Conservation (phyloP, 2,329 filamentous ascomycete genomes). For the Pseudocercospora cruenta region DNA sequence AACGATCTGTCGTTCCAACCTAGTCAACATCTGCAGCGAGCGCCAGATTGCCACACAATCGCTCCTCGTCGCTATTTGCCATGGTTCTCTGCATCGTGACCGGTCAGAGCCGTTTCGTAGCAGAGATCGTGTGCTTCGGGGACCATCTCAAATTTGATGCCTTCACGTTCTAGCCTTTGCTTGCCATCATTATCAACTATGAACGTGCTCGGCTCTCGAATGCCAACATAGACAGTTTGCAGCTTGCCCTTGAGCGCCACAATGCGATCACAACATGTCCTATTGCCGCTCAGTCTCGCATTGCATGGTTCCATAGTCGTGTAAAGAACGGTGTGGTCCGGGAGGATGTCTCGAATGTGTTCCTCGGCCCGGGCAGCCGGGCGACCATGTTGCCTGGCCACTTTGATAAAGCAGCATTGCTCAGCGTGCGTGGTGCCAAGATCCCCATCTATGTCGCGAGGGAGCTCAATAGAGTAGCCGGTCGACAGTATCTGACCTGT, state of each 20-base stretch:
- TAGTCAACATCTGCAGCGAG: too few species aligned
- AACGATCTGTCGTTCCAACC: too few species aligned
- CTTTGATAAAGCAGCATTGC: slow-evolving; percentile 15
- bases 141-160: neutral
- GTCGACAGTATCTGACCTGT: slow-evolving; percentile 11
- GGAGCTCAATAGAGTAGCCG: slow-evolving; percentile 6
- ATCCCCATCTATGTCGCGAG: slow-evolving; percentile 1
- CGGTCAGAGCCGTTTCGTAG: neutral
- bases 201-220: neutral
- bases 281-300: neutral
- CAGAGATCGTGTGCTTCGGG: neutral
- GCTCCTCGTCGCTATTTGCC: neutral
- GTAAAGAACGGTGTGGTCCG: slow-evolving; percentile 1
- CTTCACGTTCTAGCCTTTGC: neutral
- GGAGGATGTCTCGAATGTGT: neutral
- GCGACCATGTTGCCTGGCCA: slow-evolving; percentile 2
- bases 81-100: neutral
- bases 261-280: slow-evolving; percentile 9
- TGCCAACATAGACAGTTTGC: neutral
- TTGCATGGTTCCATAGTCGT: slow-evolving; percentile 10
- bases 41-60: too few species aligned
- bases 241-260: neutral
- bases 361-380: neutral
- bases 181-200: neutral
- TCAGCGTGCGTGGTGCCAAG: slow-evolving; percentile 13